Evolutionary conservation across 352 stramenopile species (phyloP).

Genomic region (Blastocystis sp.): DNA sequence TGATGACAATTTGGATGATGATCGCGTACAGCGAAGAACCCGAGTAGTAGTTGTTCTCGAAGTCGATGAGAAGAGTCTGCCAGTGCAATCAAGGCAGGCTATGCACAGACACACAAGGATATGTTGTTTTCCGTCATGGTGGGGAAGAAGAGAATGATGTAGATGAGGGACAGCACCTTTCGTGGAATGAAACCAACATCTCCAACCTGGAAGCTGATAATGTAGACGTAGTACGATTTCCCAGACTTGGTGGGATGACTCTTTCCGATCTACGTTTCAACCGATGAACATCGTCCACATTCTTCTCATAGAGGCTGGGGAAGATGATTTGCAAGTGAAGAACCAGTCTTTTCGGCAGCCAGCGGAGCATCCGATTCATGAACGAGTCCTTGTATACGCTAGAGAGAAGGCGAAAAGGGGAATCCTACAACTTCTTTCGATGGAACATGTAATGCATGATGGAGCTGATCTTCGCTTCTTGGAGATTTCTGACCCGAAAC

Average conservation of each 20-base stretch:
- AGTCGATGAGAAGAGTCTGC: conserved; percentile 36
- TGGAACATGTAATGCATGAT: conserved; percentile 42
- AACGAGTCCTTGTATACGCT: not conserved
- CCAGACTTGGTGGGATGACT: conserved; percentile 26
- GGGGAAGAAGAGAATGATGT: conserved; percentile 52
- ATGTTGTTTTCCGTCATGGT: conserved; percentile 38
- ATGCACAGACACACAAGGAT: not conserved
- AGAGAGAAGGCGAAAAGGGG: not conserved
- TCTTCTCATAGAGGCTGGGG: conserved; percentile 21
- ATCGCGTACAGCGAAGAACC: conserved; percentile 2
- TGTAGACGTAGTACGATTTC: not conserved
- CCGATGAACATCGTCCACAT: not conserved
- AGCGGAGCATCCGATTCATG: not conserved
- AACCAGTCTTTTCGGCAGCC: not conserved
- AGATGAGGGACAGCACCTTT: conserved; percentile 39
- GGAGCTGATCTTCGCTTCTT: not conserved
- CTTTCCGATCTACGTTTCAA: not conserved
- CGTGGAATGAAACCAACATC: no score
- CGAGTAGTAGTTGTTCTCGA: conserved; percentile 53
- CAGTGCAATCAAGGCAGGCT: not conserved
- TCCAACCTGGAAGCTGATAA: conserved; percentile 37
- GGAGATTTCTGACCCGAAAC: no score
- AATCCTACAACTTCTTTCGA: not conserved
- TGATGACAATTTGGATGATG: conserved; percentile 5
- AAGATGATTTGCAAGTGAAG: not conserved